Evolutionary conservation across 1,284 basidiomycete genomes (phyloP).

Genomic region (Irpex sp.): DNA sequence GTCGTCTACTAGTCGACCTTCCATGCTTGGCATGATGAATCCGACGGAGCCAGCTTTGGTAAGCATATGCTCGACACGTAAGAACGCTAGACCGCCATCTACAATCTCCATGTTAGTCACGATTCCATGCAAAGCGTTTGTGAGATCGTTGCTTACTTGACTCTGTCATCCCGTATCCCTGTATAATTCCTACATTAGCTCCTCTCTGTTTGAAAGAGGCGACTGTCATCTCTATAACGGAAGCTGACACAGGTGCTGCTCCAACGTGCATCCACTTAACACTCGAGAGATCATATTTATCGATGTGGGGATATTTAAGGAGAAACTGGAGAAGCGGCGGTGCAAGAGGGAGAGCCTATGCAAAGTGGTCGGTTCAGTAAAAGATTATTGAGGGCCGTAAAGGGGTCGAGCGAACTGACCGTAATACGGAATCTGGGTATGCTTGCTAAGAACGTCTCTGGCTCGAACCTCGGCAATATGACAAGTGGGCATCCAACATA

Average conservation of each 20-base stretch:
- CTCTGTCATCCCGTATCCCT: constrained; percentile 7
- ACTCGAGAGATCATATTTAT: constrained; percentile 5
- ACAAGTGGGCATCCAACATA: constrained; percentile 57
- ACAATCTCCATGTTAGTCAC: constrained; percentile 1
- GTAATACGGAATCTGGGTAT: constrained; percentile 68
- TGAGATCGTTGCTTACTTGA: constrained; percentile 5
- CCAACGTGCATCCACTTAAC: constrained; percentile 2
- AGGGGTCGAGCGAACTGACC: constrained; percentile 21
- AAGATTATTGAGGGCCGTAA: constrained; percentile 42
- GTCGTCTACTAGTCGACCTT: constrained; percentile 42
- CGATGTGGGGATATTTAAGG: neutral
- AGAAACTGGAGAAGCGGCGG: neutral
- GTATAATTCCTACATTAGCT: neutral
- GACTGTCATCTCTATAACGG: neutral
- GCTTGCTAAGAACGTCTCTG: constrained; percentile 61
- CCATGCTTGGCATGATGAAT: constrained; percentile 41
- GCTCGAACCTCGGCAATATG: constrained; percentile 72
- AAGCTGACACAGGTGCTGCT: constrained; percentile 7
- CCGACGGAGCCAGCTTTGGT: constrained; percentile 31
- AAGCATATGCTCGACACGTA: constrained; percentile 3
- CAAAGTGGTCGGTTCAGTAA: constrained; percentile 49
- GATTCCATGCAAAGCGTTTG: too few relatives aligned
- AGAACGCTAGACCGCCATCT: constrained; percentile 2
- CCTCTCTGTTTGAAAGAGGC: neutral
- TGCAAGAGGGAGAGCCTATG: constrained; percentile 31